These are phyloP conservation scores for Phyllosticta citrichinensis DNA, from an alignment of 2,329 filamentous ascomycete species.

Conservation along the genomic window DNA sequence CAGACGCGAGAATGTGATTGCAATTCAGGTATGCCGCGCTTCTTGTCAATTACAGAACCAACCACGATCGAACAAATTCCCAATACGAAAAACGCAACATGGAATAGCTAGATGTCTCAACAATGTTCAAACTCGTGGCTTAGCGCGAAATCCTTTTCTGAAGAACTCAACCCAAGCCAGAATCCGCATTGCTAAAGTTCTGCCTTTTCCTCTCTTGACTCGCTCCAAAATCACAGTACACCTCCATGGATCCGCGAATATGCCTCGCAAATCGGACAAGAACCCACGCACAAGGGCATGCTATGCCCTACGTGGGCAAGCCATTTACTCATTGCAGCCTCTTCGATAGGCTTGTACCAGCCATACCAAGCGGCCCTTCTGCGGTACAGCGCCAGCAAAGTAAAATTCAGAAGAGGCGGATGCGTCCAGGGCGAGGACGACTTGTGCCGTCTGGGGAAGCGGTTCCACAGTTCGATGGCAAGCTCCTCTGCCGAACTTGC, in stretches of 20 bases:
- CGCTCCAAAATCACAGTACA: background rate
- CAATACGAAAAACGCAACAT: too few relatives aligned
- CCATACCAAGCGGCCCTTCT: background rate
- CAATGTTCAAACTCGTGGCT: too few relatives aligned
- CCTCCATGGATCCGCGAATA: background rate
- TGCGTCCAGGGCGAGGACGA: background rate
- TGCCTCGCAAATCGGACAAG: background rate
- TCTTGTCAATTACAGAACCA: too few relatives aligned
- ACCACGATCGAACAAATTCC: too few relatives aligned
- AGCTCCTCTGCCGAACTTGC: background rate
- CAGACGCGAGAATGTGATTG: too few relatives aligned
- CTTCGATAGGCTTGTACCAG: background rate
- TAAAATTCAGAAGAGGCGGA: background rate
- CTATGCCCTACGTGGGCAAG: background rate
- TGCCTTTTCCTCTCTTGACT: background rate
- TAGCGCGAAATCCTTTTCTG: background rate
- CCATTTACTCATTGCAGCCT: background rate
- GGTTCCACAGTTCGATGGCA: background rate
- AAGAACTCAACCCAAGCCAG: background rate
- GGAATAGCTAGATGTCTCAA: background rate
- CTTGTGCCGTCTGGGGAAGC: background rate
- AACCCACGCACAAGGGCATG: background rate
- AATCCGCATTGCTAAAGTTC: background rate
- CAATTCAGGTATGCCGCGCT: too few relatives aligned
- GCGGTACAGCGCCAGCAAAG: background rate